Base-by-base conservation (phyloP, 169 alveolate species). In the Cystoisospora suis region DNA sequence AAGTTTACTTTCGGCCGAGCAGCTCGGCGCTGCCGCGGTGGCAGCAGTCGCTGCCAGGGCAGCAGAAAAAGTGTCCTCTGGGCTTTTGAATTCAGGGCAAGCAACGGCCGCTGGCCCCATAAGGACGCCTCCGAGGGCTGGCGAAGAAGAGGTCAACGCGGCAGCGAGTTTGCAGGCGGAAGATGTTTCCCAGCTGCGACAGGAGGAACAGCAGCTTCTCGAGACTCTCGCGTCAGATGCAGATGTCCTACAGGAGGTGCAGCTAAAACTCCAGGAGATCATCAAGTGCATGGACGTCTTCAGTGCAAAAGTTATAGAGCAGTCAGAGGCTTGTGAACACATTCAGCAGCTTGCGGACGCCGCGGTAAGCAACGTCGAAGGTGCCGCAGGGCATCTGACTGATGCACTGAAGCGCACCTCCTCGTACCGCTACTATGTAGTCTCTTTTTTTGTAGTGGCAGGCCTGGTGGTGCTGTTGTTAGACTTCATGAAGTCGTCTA, bases 291-390 rank as follows among this genome's bases (percentile, higher is more conserved):
- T 81, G 88, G 65, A 81, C 77, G 77, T 81, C 40, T 81, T 81
- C 65, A 53, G 72, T 36, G 36, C 45, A 47, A 81, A 81, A 29
- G 88, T 81, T 4, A 46, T 53, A 36, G 88, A 81, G n/a, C 88
- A 81, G 88, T 47, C 88, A 12, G 88, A 49, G 77, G 88, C 88
- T 45, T 81, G 88, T 36, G 36, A 49, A 36, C 49, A 81, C 36
- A 81, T 81, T 32, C 45, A 56, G 20, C 42, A 47, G 77, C 75
- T 81, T 6, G 88, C 88, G 1, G 88, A 81, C 38, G 88, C 77
- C 20, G 75, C 88, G 0, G 58, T 81, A 1, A 53, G 32, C 20
- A 9, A 81, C 36, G 53, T 81, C 12, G 58, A 27, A 1, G 88
- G 79, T 29, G 88, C 88, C 0, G 88, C 34, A 40, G 7, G 38